Conservation (phyloP, 1,139 yeast genomes). For the Blastobotrys niveus region DNA sequence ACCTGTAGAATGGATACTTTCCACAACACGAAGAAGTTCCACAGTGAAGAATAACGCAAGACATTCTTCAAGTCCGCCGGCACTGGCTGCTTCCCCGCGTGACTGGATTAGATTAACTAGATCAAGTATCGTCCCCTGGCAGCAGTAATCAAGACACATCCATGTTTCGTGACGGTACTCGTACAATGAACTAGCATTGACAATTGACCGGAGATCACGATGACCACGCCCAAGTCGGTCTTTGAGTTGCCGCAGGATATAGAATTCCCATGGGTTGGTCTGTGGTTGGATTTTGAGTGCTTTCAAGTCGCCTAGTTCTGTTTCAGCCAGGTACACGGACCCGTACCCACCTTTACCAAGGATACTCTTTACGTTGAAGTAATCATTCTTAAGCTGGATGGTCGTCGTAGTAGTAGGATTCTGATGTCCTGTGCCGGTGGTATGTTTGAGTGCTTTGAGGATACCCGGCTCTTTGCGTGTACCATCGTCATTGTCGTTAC, state of each 20-base stretch:
- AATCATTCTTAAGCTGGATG: constrained; percentile 14
- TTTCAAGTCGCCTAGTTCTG: constrained; percentile 42
- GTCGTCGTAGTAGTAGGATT: constrained; percentile 20
- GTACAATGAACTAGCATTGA: constrained; percentile 50
- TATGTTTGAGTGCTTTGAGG: constrained; percentile 13
- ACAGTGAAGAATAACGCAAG: constrained; percentile 59
- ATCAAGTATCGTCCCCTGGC: constrained; percentile 73
- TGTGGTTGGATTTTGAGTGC: constrained; percentile 77
- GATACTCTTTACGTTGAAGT: constrained; percentile 50
- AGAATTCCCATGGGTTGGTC: constrained; percentile 75
- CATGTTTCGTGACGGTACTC: constrained; percentile 69
- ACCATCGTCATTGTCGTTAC: constrained; percentile 22
- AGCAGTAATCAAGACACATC: constrained; percentile 59
- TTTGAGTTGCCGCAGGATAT: constrained; percentile 41
- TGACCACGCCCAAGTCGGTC: constrained; percentile 27
- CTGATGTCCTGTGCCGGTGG: constrained; percentile 14
- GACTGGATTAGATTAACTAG: constrained; percentile 45
- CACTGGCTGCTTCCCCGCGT: constrained; percentile 12
- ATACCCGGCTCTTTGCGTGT: constrained; percentile 19
- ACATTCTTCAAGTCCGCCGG: constrained; percentile 48
- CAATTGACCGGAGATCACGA: constrained; percentile 39
- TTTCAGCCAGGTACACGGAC: constrained; percentile 68
- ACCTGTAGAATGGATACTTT: constrained; percentile 55
- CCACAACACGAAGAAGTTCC: constrained; percentile 57
- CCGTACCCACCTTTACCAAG: constrained; percentile 82